phyloP scores from a whole-genome alignment of 2,329 filamentous ascomycete genomes.

The Hypoxylon sp. region DNA sequence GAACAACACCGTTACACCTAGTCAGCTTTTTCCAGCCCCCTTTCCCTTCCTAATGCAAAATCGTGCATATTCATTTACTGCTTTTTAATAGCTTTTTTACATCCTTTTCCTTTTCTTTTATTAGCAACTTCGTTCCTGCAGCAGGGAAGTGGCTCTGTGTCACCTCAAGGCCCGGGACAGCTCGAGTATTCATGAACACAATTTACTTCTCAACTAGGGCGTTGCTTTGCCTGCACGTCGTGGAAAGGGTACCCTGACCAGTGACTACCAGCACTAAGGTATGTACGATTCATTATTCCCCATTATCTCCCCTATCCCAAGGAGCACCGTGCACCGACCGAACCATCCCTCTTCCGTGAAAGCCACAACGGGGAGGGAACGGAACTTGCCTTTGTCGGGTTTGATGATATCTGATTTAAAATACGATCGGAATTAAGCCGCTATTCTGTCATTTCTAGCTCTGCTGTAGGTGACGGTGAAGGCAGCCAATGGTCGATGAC shows the following conservation, averaged over 20 bases:
- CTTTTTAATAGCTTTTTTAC: constrained; percentile 22
- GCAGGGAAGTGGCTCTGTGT: constrained; percentile 48
- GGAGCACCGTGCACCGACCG: constrained; percentile 37
- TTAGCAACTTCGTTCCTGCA: constrained; percentile 51
- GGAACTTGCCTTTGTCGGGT: constrained; percentile 40
- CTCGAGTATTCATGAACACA: constrained; percentile 18
- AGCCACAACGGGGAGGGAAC: constrained; percentile 31
- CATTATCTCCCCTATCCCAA: constrained; percentile 30
- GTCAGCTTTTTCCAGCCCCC: constrained; percentile 29
- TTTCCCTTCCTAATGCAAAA: constrained; percentile 31
- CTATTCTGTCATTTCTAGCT: constrained; percentile 21
- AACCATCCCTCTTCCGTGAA: constrained; percentile 36
- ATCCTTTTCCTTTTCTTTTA: constrained; percentile 45
- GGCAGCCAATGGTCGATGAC: constrained; percentile 36
- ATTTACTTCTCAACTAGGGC: constrained; percentile 18
- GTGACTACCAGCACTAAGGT: constrained; percentile 20
- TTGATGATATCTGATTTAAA: constrained; percentile 25
- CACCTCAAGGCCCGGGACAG: constrained; percentile 33
- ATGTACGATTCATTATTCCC: constrained; percentile 23
- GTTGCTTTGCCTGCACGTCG: constrained; percentile 20
- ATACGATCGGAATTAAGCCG: constrained; percentile 37
- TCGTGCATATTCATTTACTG: constrained; percentile 31
- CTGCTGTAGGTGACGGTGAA: constrained; percentile 32
- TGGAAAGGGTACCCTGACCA: constrained; percentile 26
- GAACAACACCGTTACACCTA: constrained; percentile 42